Evolutionary conservation across 495 filamentous ascomycete genomes (phyloP).

Genomic region (Pyronema omphalodes): DNA sequence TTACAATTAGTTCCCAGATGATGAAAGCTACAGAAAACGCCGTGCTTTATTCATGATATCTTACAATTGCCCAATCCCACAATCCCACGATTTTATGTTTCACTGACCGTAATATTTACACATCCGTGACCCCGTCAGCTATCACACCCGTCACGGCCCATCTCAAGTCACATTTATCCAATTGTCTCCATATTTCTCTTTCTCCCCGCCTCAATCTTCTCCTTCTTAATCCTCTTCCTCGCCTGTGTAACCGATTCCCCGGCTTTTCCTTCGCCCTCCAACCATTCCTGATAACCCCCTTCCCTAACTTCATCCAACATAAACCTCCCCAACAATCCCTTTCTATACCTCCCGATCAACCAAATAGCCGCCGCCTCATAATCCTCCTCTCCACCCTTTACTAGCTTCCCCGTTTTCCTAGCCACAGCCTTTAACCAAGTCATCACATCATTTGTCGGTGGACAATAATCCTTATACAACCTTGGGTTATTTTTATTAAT

Average conservation of each 20-base stretch:
- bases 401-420: conserved; percentile 51
- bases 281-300: conserved; percentile 32
- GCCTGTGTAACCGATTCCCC: conserved; percentile 23
- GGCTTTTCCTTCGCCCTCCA: conserved; percentile 25
- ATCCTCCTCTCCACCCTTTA: conserved; percentile 54
- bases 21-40: too few relatives aligned
- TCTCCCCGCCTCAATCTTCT: conserved; percentile 24
- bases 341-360: conserved; percentile 69
- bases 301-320: conserved; percentile 58
- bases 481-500: conserved; percentile 42
- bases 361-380: conserved; percentile 59
- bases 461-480: conserved; percentile 29
- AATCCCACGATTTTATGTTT: too few relatives aligned
- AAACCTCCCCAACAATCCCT: conserved; percentile 56
- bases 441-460: conserved; percentile 65
- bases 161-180: background rate
- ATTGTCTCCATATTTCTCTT: background rate
- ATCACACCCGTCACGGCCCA: too few relatives aligned
- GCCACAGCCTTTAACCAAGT: conserved; percentile 51
- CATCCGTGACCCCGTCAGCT: too few relatives aligned
- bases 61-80: too few relatives aligned
- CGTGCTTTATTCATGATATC: too few relatives aligned
- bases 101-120: too few relatives aligned
- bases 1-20: too few relatives aligned
- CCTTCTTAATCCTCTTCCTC: conserved; percentile 27